A percentile compares a stretch with the other conserved stretches of the same genome.
phyloP scores from a whole-genome alignment of 805 yeast genomes.

The Wickerhamiella shivajii region DNA sequence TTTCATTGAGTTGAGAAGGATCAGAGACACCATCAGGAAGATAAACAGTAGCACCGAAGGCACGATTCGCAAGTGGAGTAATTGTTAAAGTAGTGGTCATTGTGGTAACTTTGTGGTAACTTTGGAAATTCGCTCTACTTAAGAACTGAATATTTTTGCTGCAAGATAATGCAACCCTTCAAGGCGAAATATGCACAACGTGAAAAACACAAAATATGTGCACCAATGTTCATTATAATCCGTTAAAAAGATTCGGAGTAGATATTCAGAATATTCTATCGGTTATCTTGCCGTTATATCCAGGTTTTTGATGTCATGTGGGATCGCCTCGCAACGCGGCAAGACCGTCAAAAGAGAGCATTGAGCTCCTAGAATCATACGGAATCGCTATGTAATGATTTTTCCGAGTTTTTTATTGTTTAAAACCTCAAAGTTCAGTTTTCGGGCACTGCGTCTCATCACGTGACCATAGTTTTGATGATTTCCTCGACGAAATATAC shows the following conservation, averaged over 20 bases:
- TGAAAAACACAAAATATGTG: not conserved
- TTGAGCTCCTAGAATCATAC: no score
- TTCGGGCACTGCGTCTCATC: constrained; percentile 7
- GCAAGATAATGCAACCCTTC: not conserved
- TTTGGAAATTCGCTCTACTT: not conserved
- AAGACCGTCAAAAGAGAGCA: no score
- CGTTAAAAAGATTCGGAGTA: not conserved
- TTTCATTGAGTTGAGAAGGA: constrained; percentile 51
- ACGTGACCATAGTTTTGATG: constrained; percentile 5
- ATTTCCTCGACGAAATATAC: no score
- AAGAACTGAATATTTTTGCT: not conserved
- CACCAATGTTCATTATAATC: not conserved
- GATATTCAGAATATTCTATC: no score
- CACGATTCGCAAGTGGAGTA: constrained; percentile 34
- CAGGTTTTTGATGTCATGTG: not conserved
- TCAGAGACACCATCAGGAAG: constrained; percentile 61
- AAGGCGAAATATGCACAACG: not conserved
- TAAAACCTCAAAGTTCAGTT: not conserved
- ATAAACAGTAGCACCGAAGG: constrained; percentile 54
- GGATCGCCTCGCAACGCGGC: not conserved
- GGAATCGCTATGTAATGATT: no score
- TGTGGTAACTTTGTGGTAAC: constrained; percentile 1
- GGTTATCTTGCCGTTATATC: no score
- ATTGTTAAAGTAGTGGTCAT: constrained; percentile 17
- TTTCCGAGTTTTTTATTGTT: no score